Evolutionary conservation across 1,139 yeast genomes (phyloP).

Genomic region (Yueomyces sp.): DNA sequence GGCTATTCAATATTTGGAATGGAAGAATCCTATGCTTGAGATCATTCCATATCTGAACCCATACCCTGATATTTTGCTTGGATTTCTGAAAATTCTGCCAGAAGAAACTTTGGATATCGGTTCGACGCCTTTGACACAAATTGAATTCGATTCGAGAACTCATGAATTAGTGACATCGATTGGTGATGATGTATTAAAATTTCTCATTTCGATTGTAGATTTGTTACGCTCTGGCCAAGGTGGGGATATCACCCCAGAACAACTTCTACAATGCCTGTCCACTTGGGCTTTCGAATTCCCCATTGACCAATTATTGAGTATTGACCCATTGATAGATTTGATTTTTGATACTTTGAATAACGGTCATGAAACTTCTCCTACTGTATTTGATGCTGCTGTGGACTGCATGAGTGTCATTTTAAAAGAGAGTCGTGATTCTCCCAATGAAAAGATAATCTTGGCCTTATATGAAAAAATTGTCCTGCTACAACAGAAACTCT

Average conservation of each 20-base stretch:
- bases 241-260: conserved; percentile 17
- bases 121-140: conserved; percentile 69
- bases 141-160: conserved; percentile 58
- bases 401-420: conserved; percentile 76
- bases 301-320: conserved; percentile 48
- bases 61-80: conserved; percentile 41
- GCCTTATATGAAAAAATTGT: conserved; percentile 60
- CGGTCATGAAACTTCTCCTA: conserved; percentile 29
- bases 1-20: conserved; percentile 59
- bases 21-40: conserved; percentile 66
- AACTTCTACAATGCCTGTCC: conserved; percentile 60
- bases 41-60: conserved; percentile 31
- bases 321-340: conserved; percentile 49
- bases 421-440: conserved; percentile 69
- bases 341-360: conserved; percentile 52
- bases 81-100: conserved; percentile 76
- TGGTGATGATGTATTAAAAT: conserved; percentile 53
- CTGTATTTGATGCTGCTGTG: conserved; percentile 73
- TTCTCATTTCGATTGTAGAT: conserved; percentile 35
- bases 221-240: conserved; percentile 27
- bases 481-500: conserved; percentile 29
- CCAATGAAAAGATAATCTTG: conserved; percentile 46
- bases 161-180: conserved; percentile 50
- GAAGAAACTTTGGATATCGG: conserved; percentile 78
- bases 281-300: conserved; percentile 88